Evolutionary conservation across 2,329 filamentous ascomycete genomes (phyloP).

Genomic region (Phialophora chinensis): DNA sequence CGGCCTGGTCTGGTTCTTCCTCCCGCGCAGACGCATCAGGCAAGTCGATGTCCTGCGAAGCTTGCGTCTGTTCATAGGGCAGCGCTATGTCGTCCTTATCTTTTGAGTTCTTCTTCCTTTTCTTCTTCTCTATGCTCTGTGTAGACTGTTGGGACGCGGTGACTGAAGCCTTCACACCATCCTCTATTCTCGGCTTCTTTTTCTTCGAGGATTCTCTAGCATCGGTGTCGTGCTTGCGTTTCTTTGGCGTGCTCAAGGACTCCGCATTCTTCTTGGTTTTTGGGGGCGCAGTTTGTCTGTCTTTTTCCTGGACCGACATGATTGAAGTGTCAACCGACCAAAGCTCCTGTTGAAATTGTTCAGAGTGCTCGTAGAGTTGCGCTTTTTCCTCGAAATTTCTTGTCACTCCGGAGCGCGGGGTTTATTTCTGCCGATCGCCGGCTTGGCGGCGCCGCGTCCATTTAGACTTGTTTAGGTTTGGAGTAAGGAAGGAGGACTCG

Average conservation of each 20-base stretch:
- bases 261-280: conserved; percentile 3
- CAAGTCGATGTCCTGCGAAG: conserved; percentile 29
- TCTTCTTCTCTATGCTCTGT: conserved; percentile 31
- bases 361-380: neutral
- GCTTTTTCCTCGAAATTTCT: conserved; percentile 5
- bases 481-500: too few species aligned
- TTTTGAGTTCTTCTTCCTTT: conserved; percentile 24
- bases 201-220: conserved; percentile 31
- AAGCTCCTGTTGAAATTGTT: neutral
- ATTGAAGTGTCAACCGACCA: neutral
- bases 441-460: neutral
- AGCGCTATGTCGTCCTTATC: conserved; percentile 20
- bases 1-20: conserved; percentile 6
- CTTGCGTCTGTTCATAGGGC: conserved; percentile 15
- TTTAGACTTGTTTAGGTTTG: too few species aligned
- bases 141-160: neutral
- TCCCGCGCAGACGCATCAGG: conserved; percentile 18
- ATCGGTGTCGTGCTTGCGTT: conserved; percentile 36
- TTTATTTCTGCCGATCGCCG: neutral
- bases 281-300: conserved; percentile 10
- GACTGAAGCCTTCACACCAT: neutral
- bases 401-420: neutral
- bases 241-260: conserved; percentile 27
- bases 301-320: conserved; percentile 26
- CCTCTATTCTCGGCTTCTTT: conserved; percentile 29